Base-by-base conservation (phyloP, 1,139 yeast genomes). In the Kluyveromyces sp. region DNA sequence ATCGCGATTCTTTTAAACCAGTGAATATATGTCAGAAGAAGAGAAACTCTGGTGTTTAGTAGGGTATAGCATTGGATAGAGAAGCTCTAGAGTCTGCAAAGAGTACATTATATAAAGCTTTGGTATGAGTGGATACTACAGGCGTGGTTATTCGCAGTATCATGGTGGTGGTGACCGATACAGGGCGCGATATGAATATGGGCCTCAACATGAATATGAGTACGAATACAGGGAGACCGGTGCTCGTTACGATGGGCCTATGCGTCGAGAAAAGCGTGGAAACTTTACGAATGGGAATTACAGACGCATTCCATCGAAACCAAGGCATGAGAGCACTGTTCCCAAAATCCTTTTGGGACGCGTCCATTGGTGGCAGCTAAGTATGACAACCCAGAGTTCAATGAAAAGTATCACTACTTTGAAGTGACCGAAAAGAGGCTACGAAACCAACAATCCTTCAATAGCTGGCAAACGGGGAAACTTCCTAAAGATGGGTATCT, bases 401-500 rank as follows among this genome's bases (percentile, higher is more conserved):
- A 41, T 21, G 45, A 53, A 4, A 61, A 63, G 42, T 60, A 56
- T 40, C 65, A 63, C 43, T 63, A 63, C 47, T 59, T 60, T 43
- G 63, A 62, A 45, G 59, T 61, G 3, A 32, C 50, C 3, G 37
- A 46, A 25, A 51, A 52, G 41, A 45, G 21, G 28, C 49, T 63
- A 29, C 45, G 53, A 25, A 56, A 63, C 48, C 47, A 39, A 29
- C 49, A 51, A 25, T 54, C 52, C 31, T 60, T 62, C 60, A 40
- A 43, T 5, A 47, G 49, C 15, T 63, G 65, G 66, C 53, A 43
- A 37, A 36, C 43, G 8, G 59, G 52, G 46, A 58, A 53, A 46
- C 54, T 46, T 66, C 73, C 63, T 67, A 66, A 57, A 65, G 67
- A 77, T 53, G 92, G 85, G 51, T 89, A 86, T 4, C 87, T 81